A percentile compares a stretch with the other conserved stretches of the same genome.
Evolutionary conservation across 331 rosid species (phyloP).

Genomic region (Rhamnella rubrinervis): DNA sequence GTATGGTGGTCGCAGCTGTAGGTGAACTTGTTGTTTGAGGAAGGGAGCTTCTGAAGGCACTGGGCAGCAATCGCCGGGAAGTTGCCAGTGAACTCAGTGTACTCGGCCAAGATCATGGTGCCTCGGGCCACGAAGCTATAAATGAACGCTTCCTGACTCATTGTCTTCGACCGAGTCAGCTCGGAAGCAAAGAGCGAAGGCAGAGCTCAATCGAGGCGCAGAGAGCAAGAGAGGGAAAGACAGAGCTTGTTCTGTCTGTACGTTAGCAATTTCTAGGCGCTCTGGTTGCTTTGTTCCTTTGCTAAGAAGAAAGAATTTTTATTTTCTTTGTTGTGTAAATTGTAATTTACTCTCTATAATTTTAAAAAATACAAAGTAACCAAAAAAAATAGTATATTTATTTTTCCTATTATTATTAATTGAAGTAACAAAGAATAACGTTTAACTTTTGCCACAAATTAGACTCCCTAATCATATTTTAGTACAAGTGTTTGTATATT

Average conservation of each 20-base stretch:
- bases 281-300: conserved; percentile 17
- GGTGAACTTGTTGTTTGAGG: conserved; percentile 82
- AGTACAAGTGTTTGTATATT: no score
- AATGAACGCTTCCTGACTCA: conserved; percentile 83
- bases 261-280: conserved; percentile 11
- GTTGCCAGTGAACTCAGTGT: conserved; percentile 87
- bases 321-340: not conserved
- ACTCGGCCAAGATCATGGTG: conserved; percentile 81
- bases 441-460: no score
- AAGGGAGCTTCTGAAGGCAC: conserved; percentile 77
- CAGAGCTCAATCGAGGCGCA: conserved; percentile 2
- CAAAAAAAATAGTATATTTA: no score
- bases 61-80: conserved; percentile 86
- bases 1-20: conserved; percentile 86
- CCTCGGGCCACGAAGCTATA: conserved; percentile 89
- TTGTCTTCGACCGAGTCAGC: conserved; percentile 26
- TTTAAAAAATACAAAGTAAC: no score
- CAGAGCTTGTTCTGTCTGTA: conserved; percentile 13
- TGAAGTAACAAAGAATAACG: no score
- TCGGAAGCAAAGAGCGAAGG: conserved; percentile 1
- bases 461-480: no score
- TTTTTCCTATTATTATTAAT: no score
- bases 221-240: not conserved
- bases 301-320: conserved; percentile 20
- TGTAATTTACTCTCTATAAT: no score